phyloP scores from a whole-genome alignment of 176 grass and related monocot genomes.

The Zizania latifolia region DNA sequence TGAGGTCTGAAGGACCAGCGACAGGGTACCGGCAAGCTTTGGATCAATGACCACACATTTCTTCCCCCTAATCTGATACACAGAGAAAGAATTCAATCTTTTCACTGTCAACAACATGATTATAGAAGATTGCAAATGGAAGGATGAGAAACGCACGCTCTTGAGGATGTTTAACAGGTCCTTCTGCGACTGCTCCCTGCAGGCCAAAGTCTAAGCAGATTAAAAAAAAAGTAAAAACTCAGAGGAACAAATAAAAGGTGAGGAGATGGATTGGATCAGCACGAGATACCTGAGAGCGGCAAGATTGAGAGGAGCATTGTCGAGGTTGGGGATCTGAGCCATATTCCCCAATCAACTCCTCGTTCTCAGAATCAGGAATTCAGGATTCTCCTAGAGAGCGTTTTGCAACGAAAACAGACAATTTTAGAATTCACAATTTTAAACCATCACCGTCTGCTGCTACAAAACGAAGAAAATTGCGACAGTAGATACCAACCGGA shows the following conservation, averaged over 20 bases:
- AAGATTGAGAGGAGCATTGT: slow-evolving; percentile 71
- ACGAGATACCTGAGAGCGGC: slow-evolving; percentile 46
- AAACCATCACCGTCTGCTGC: too few relatives aligned
- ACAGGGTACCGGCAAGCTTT: slow-evolving; percentile 64
- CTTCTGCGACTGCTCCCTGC: slow-evolving; percentile 85
- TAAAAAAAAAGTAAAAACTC: not conserved
- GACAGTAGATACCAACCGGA: too few relatives aligned
- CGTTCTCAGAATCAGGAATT: not conserved
- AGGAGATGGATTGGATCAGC: not conserved
- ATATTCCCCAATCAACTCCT: slow-evolving; percentile 20
- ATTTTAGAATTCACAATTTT: too few relatives aligned
- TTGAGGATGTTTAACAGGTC: slow-evolving; percentile 73
- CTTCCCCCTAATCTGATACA: slow-evolving; percentile 55
- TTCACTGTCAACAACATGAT: not conserved
- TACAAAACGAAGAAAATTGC: too few relatives aligned
- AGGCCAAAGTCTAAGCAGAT: too few relatives aligned
- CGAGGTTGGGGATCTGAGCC: slow-evolving; percentile 94
- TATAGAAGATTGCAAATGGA: not conserved
- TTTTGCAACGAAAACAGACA: too few relatives aligned
- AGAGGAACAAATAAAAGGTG: not conserved
- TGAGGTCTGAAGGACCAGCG: slow-evolving; percentile 59
- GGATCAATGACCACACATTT: slow-evolving; percentile 80
- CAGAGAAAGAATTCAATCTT: not conserved
- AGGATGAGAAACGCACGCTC: slow-evolving; percentile 43
- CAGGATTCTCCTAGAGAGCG: too few relatives aligned